Percentiles rank a stretch among this genome's conserved stretches.
phyloP scores from a whole-genome alignment of 2,329 filamentous ascomycete genomes.

The Calonectria henricotiae region DNA sequence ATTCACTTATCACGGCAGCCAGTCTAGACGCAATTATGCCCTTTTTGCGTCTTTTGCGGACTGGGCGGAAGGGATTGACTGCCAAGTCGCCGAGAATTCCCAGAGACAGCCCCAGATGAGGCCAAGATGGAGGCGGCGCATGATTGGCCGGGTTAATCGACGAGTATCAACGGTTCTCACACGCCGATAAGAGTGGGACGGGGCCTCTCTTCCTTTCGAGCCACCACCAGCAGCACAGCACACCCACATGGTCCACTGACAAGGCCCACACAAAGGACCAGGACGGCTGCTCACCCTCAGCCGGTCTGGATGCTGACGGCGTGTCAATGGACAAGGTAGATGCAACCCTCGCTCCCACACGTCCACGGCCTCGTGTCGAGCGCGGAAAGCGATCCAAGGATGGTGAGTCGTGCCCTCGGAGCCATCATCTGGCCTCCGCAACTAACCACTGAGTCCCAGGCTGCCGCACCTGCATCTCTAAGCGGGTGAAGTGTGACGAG shows the following conservation, averaged over 20 bases:
- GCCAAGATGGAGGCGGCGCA: neutral
- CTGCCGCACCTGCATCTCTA: conserved; percentile 33
- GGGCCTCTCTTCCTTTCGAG: neutral
- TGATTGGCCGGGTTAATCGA: conserved; percentile 42
- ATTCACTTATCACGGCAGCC: conserved; percentile 22
- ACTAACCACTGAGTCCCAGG: conserved; percentile 17
- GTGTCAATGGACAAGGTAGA: conserved; percentile 24
- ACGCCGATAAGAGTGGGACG: conserved; percentile 24
- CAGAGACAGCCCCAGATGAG: neutral
- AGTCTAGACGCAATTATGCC: neutral
- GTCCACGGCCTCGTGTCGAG: conserved; percentile 31
- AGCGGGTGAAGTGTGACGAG: conserved; percentile 39
- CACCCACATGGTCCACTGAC: conserved; percentile 23
- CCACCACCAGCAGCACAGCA: neutral
- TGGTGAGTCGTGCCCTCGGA: conserved; percentile 22
- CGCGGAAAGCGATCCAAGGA: conserved; percentile 32
- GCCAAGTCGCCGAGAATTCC: neutral
- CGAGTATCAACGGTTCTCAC: conserved; percentile 11
- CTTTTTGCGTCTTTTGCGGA: conserved; percentile 1
- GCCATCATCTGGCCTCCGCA: conserved; percentile 13
- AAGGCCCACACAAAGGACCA: conserved; percentile 21
- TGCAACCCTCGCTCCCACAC: conserved; percentile 22
- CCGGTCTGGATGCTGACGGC: conserved; percentile 21
- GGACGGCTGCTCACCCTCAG: conserved; percentile 13
- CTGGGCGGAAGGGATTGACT: neutral